Base-by-base conservation (phyloP, 1,139 yeast genomes). In the Pichia sp. region DNA sequence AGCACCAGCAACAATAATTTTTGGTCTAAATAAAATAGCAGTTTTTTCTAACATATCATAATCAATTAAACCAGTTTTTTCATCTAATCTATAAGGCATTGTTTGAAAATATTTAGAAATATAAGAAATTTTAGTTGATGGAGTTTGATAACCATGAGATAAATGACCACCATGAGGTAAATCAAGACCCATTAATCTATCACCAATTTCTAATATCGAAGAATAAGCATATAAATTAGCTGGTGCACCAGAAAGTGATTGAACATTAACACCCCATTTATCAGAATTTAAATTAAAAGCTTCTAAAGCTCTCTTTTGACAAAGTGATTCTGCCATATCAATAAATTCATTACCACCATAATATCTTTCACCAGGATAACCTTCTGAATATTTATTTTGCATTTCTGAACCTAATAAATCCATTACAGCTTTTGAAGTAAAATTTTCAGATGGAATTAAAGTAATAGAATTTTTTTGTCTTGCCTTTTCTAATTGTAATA, bases 341-440 rank as follows among this genome's bases (percentile, higher is more conserved):
- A 90, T 90, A 67, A 82, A 81, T 70, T 90, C 90, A 66, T 90
- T 90, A 65, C 97, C 97, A 65, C 97, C 97, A 61, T 90, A 90
- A 71, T 90, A 90, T 66, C 97, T 81, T 60, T 89, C 96, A 52
- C 96, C 96, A 41, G 97, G 97, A 69, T 90, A 90, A 50, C 97
- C 97, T 70, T 90, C 97, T n/a, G 96, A 87, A 70, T 90, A 90
- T 74, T 90, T 90, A 77, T 90, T 90, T 69, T 87, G 94, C 96
- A 90, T 87, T 67, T 87, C 96, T 22, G 96, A 84, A 48, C 97
- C 97, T 60, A 90, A 76, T 42, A 90, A 76, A 61, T 90, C 96
- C 82, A 90, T 85, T 28, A 90, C 97, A 24, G 97, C 89, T 64
- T 81, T 83, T 41, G 97, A 87, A 46, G 97, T 90, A 71, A 89